Base-by-base conservation (phyloP, 129 eudicot species). In the Chrysanthemum seticuspe region DNA sequence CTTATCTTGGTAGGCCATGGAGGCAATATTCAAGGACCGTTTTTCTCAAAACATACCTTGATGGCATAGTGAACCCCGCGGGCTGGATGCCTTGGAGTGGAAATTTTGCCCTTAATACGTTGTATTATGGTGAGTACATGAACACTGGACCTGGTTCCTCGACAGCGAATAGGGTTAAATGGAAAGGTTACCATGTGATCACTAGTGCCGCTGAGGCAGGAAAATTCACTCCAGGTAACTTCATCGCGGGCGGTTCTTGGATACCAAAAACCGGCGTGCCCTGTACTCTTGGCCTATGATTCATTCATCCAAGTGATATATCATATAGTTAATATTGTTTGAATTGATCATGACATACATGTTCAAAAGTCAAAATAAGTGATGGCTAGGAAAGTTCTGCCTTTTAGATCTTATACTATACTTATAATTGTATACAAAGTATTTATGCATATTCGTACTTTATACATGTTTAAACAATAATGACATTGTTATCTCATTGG, bases 11-110 rank as follows among this genome's bases (percentile, higher is more conserved):
- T 2, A 72, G 96, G 67, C 96, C 96, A 2, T 89, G 96, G 96
- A 61, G 79, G 53, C 56, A 78, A 70, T 89, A 89, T 54, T 89
- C 96, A 9, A 80, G 93, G 10, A 89, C 96, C 7, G 87, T 89
- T 13, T 78, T 57, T 67, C 69, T 89, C 73, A 79, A 85, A 73
- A 82, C 93, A 2, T 77, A 64, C 45, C 54, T 89, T 1, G 90
- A 78, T 45, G 68, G 84, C 14, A 74, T 85, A 15, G 81, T 89
- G 55, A 61, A 80, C 65, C 88, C 90, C 0, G 86, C 79, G 6
- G 96, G 96, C 13, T 89, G 96, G 96, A 1, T 73, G 76, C 87
- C 88, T 3, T 89, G 93, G 93, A 79, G 81, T 62, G 96, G 93
- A 2, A 74, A 62, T 71, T 89, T 87, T 5, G 92, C 92, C 1